phyloP scores from a whole-genome alignment of 148 eudicot genomes.

The Polygonum aviculare region DNA sequence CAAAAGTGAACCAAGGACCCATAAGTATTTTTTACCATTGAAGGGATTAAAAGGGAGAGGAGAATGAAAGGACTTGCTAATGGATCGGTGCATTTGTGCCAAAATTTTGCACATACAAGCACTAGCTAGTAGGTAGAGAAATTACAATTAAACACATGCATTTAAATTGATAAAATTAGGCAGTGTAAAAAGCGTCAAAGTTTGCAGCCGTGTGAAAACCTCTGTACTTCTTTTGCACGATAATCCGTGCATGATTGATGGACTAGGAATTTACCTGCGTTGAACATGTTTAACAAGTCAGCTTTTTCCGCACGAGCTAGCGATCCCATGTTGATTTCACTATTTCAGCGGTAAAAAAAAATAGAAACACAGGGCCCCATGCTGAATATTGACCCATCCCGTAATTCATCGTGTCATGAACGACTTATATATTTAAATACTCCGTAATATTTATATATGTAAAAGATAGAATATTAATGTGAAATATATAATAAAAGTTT shows the following conservation, averaged over 20 bases:
- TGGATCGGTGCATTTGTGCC: not conserved
- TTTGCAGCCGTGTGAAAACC: not conserved
- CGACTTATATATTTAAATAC: too few species aligned
- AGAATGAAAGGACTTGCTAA: not conserved
- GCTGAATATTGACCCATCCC: not conserved
- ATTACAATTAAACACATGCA: not conserved
- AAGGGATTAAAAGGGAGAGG: not conserved
- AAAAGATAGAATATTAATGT: too few species aligned
- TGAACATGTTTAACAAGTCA: not conserved
- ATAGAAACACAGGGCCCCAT: not conserved
- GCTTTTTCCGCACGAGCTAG: not conserved
- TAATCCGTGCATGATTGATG: not conserved
- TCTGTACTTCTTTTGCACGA: not conserved
- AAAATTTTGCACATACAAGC: not conserved
- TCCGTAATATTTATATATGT: too few species aligned
- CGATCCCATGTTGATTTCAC: not conserved
- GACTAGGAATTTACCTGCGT: not conserved
- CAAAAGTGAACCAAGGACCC: too few species aligned
- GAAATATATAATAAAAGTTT: too few species aligned
- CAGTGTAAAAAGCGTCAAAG: not conserved
- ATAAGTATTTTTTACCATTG: too few species aligned
- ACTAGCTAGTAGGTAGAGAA: not conserved
- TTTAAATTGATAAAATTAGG: not conserved
- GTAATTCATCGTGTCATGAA: too few species aligned
- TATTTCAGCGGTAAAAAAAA: not conserved